Percentiles rank a stretch among this genome's conserved stretches.
These are phyloP conservation scores for Melampsora americana DNA, from an alignment of 1,284 basidiomycete genomes.

Conservation along the genomic window DNA sequence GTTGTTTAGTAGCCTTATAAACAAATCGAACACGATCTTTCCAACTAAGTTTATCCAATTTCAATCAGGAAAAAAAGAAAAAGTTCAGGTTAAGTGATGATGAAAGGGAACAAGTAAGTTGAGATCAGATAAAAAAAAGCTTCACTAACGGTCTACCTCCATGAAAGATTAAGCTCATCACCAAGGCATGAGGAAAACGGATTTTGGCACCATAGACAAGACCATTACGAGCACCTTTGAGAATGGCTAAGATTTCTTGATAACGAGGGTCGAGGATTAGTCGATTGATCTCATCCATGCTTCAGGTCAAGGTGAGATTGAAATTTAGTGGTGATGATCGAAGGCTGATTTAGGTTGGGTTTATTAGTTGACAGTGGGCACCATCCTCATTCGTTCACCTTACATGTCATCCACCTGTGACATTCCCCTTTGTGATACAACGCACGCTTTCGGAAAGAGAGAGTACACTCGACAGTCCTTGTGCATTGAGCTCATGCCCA, in stretches of 20 bases:
- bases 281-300: constrained; percentile 44
- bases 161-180: constrained; percentile 91
- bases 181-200: constrained; percentile 89
- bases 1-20: constrained; percentile 80
- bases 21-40: constrained; percentile 66
- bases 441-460: too few relatives aligned
- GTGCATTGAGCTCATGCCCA: too few relatives aligned
- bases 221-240: constrained; percentile 94
- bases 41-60: constrained; percentile 61
- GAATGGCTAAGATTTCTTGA: constrained; percentile 82
- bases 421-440: too few relatives aligned
- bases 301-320: background rate
- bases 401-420: too few relatives aligned
- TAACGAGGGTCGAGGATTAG: constrained; percentile 63
- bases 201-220: constrained; percentile 84
- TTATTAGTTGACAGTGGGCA: too few relatives aligned
- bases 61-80: constrained; percentile 4
- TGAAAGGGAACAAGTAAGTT: constrained; percentile 12
- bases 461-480: too few relatives aligned
- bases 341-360: too few relatives aligned
- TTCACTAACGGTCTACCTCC: constrained; percentile 45
- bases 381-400: too few relatives aligned
- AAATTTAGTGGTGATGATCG: too few relatives aligned
- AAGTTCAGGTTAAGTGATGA: constrained; percentile 27
- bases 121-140: background rate